Evolutionary conservation across 495 filamentous ascomycete species (phyloP).

Genomic region (Tetracladium marchalianum): DNA sequence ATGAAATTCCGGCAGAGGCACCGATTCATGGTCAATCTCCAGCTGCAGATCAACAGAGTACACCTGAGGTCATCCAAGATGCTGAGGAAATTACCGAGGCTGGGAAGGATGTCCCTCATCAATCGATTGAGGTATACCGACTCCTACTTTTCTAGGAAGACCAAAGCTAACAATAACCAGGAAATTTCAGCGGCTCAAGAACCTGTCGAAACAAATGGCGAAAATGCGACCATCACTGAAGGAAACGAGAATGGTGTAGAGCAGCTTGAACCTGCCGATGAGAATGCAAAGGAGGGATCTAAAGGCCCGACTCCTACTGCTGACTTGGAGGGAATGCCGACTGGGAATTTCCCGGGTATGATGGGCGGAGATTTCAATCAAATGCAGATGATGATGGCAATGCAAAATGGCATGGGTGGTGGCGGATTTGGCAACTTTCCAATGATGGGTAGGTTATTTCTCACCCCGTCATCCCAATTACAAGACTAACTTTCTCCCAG

Average conservation of each 20-base stretch:
- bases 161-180: slow-evolving; percentile 2
- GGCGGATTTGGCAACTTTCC: slow-evolving; percentile 51
- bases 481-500: slow-evolving; percentile 17
- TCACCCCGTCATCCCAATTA: not conserved
- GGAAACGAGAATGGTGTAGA: not conserved
- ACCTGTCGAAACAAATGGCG: slow-evolving; percentile 8
- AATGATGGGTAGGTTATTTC: slow-evolving; percentile 68
- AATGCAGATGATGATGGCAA: slow-evolving; percentile 62
- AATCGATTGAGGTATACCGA: slow-evolving; percentile 28
- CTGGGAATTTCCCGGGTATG: slow-evolving; percentile 49
- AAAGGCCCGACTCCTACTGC: slow-evolving; percentile 24
- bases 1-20: slow-evolving; percentile 9
- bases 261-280: slow-evolving; percentile 6
- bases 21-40: slow-evolving; percentile 4
- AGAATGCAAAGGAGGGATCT: slow-evolving; percentile 22
- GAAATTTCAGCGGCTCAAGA: slow-evolving; percentile 21
- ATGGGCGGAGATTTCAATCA: slow-evolving; percentile 53
- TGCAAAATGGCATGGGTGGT: slow-evolving; percentile 65
- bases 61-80: not conserved
- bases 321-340: slow-evolving; percentile 35
- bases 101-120: slow-evolving; percentile 28
- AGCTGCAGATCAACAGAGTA: not conserved
- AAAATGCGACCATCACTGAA: slow-evolving; percentile 3
- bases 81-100: slow-evolving; percentile 1
- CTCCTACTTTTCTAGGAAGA: not conserved